Conservation (phyloP, 2,329 filamentous ascomycete species). For the Aureobasidium sp. region DNA sequence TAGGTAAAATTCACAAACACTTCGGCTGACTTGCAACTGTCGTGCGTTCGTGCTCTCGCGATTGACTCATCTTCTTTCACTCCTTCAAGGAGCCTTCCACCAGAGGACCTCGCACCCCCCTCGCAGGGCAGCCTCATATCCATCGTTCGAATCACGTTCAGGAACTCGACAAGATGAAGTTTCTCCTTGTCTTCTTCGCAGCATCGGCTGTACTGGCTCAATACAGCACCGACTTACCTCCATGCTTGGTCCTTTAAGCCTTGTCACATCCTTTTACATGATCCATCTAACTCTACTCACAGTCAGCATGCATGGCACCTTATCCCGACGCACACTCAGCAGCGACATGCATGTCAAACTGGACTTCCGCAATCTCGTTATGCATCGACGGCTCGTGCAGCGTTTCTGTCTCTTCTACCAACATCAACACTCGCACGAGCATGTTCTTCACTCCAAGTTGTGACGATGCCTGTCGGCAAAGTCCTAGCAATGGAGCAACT, state of each 20-base stretch:
- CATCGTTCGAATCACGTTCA: background rate
- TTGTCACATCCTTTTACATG: too few relatives aligned
- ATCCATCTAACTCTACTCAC: background rate
- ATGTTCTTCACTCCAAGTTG: background rate
- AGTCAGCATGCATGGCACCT: conserved; percentile 7
- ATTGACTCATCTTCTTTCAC: background rate
- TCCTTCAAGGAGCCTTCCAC: background rate
- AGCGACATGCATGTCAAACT: background rate
- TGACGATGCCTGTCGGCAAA: background rate
- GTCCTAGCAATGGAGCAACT: background rate
- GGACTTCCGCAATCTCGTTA: background rate
- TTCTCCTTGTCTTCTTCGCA: background rate
- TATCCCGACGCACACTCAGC: background rate
- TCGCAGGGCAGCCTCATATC: background rate
- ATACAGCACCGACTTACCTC: background rate
- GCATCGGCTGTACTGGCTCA: background rate
- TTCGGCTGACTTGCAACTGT: too few relatives aligned
- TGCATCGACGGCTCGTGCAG: conserved; percentile 9
- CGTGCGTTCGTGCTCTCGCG: background rate
- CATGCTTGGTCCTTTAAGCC: background rate
- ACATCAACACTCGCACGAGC: background rate
- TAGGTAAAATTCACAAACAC: background rate
- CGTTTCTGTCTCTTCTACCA: background rate
- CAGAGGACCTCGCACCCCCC: background rate
- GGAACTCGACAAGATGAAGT: background rate